These are phyloP conservation scores for Cucumis sativus DNA, from an alignment of 306 rosid species.

Conservation along the genomic window DNA sequence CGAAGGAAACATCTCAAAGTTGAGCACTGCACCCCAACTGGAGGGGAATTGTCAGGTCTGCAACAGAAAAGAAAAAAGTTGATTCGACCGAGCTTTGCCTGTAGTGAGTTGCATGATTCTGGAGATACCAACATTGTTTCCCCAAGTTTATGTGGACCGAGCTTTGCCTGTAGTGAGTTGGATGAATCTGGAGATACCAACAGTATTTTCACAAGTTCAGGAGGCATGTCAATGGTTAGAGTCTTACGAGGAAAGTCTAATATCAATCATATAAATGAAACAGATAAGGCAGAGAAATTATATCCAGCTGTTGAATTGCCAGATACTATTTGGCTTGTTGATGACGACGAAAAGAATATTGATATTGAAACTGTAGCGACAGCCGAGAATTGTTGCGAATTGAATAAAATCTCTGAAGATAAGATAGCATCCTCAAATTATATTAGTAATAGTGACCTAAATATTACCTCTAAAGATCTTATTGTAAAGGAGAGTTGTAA, in stretches of 20 bases:
- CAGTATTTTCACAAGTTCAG: constrained; percentile 7
- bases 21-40: constrained; percentile 11
- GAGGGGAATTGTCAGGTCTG: constrained; percentile 6
- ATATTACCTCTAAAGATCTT: too few relatives aligned
- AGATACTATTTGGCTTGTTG: constrained; percentile 2
- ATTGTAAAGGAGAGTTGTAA: too few relatives aligned
- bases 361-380: constrained; percentile 10
- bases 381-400: not conserved
- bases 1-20: constrained; percentile 28
- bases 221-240: constrained; percentile 8
- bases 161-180: constrained; percentile 21
- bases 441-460: not conserved
- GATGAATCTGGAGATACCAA: constrained; percentile 9
- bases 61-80: constrained; percentile 39
- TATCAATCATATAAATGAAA: constrained; percentile 4
- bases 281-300: not conserved
- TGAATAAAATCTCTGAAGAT: not conserved
- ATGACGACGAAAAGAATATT: constrained; percentile 11
- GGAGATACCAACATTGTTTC: constrained; percentile 6
- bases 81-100: constrained; percentile 40
- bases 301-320: constrained; percentile 5
- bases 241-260: constrained; percentile 1
- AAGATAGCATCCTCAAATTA: constrained; percentile 8
- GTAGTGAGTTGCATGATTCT: constrained; percentile 14
- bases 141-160: constrained; percentile 25